Evolutionary conservation across 2,329 filamentous ascomycete genomes (phyloP), one percentile per base, ranked within the genome.

Genomic region (Chrysoporthe deuterocubensis): DNA sequence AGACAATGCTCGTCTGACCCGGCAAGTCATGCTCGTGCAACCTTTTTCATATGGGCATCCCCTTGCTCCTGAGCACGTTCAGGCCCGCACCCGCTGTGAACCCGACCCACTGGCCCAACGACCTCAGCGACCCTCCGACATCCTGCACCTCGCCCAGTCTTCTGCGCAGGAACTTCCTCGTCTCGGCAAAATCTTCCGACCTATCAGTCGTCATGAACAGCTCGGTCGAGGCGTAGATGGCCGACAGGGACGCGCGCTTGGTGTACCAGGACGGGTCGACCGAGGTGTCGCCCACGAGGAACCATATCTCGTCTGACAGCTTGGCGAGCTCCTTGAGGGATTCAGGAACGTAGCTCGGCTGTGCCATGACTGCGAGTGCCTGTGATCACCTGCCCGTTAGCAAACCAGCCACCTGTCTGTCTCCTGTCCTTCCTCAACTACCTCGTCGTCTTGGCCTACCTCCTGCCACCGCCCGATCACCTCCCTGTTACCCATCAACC

Each of bases 151-250:
- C 94, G 68, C 88, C 84, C 66, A 97, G 80, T 70, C 95, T 86
- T 56, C 93, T 85, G 66, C 90, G 86, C 64, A 98, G 81, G 77
- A 98, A 99, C 11, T 87, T 84, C 71, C 90, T 89, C 3, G 96
- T 98, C 71, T 94, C 92, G 11, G 76, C 77, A 74, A 92, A 96
- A n/a, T 87, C 88, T 0, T 85, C 81, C 4, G 90, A 94, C 69
- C 83, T 84, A 79, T 98, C 96, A 68, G 91, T 94, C 32, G 94
- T 97, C 94, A 98, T 97, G 80, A 94, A 97, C 5, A 97, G 83
- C 80, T 99, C 96, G 66, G 90, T 87, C 44, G 90, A 88, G 63
- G 93, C 93, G 73, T 89, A 89, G 54, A 87, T 82, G 72, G 84
- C 79, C 44, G 86, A 85, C 11, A 89, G 78, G 26, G 83, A 83